phyloP scores from a whole-genome alignment of 2,329 filamentous ascomycete genomes.

The Hypoxylon sp. region DNA sequence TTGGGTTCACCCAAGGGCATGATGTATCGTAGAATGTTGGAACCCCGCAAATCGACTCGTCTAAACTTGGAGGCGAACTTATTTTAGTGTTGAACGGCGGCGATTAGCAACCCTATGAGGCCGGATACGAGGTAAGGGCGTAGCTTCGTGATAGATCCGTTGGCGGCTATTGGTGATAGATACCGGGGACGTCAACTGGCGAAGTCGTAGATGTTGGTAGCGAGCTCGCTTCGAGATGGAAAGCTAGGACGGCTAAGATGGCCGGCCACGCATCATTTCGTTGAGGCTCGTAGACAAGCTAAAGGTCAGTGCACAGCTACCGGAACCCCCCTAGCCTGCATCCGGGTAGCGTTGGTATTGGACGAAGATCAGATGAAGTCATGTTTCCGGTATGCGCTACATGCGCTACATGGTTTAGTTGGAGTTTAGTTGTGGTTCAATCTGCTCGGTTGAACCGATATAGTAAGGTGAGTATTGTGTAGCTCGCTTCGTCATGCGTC shows the following conservation, averaged over 20 bases:
- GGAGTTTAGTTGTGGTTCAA: background rate
- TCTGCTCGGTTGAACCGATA: background rate
- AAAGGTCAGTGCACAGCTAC: conserved; percentile 29
- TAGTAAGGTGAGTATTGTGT: background rate
- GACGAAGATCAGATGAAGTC: conserved; percentile 4
- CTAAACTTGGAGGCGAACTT: background rate
- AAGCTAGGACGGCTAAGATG: background rate
- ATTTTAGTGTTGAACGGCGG: background rate
- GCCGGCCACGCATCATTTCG: conserved; percentile 3
- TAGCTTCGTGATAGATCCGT: background rate
- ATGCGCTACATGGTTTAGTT: conserved; percentile 1
- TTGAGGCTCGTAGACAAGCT: conserved; percentile 19
- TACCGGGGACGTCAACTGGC: background rate
- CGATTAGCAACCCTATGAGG: conserved; percentile 3
- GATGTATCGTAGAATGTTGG: conserved; percentile 3
- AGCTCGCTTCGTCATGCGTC: background rate
- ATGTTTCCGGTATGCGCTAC: conserved; percentile 1
- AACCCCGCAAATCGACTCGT: conserved; percentile 1
- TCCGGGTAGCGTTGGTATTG: conserved; percentile 21
- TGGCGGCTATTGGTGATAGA: conserved; percentile 1
- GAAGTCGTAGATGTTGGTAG: conserved; percentile 9
- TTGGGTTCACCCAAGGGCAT: conserved; percentile 27
- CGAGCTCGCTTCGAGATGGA: conserved; percentile 7
- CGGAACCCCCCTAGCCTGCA: conserved; percentile 19
- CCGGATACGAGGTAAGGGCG: background rate